Percentiles rank a stretch among this genome's conserved stretches.
Evolutionary conservation across 805 yeast genomes (phyloP).

Genomic region (Yamadazyma laniorum): DNA sequence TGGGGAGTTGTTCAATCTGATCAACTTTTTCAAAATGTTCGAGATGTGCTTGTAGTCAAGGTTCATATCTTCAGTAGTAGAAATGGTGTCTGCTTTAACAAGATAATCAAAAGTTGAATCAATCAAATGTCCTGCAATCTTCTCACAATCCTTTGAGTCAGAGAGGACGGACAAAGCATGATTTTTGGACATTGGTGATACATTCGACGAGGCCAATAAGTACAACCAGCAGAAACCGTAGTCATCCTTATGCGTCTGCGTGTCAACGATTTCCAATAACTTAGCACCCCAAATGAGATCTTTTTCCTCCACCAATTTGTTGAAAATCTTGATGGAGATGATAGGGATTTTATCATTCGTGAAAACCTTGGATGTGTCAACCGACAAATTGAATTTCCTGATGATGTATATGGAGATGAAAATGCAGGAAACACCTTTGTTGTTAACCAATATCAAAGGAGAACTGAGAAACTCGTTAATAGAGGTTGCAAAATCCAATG

Average conservation of each 20-base stretch:
- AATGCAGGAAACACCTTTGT: conserved; percentile 52
- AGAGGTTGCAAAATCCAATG: conserved; percentile 23
- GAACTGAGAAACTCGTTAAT: conserved; percentile 45
- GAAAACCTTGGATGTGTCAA: conserved; percentile 12
- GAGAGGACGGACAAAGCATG: conserved; percentile 25
- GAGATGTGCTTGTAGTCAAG: conserved; percentile 3
- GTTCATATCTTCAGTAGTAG: conserved; percentile 11
- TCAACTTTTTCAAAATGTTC: conserved; percentile 3
- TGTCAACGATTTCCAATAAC: conserved; percentile 39
- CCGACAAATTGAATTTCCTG: conserved; percentile 6
- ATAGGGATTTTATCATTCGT: conserved; percentile 48
- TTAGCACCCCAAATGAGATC: conserved; percentile 55
- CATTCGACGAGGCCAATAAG: conserved; percentile 40
- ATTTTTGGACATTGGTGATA: conserved; percentile 34
- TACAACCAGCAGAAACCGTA: conserved; percentile 53
- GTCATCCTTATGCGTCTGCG: conserved; percentile 16
- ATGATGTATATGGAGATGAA: conserved; percentile 43
- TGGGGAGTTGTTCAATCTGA: conserved; percentile 17
- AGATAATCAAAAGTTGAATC: conserved; percentile 34
- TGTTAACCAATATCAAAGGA: conserved; percentile 54
- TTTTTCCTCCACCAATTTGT: conserved; percentile 44
- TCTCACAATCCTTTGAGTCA: conserved; percentile 17
- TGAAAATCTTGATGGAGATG: conserved; percentile 46
- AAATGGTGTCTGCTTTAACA: conserved; percentile 16
- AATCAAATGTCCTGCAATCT: conserved; percentile 4